A percentile compares a stretch with the other conserved stretches of the same genome.
Evolutionary conservation across 768 basidiomycete genomes (phyloP).

Genomic region (Hericium coralloides): DNA sequence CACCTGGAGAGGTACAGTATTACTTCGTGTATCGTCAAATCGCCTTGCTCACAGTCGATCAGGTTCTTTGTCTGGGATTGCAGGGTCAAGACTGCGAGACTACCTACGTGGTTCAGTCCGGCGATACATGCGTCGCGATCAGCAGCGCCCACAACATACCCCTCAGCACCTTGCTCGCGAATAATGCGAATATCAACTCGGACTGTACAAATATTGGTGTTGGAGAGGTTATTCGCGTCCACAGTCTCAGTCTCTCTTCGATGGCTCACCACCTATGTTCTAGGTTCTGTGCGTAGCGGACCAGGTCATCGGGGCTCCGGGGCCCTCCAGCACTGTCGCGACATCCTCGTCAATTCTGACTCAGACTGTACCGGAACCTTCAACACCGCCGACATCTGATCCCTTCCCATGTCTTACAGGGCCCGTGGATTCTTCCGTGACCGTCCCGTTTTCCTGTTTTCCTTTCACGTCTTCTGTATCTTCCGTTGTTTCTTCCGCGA

Average conservation of each 20-base stretch:
- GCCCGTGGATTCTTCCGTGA: too few relatives aligned
- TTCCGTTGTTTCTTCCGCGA: too few relatives aligned
- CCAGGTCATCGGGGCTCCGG: neutral
- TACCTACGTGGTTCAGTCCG: conserved; percentile 45
- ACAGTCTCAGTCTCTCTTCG: neutral
- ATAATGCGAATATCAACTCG: conserved; percentile 66
- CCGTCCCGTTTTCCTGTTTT: too few relatives aligned
- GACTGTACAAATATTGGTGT: conserved; percentile 61
- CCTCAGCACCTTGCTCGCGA: conserved; percentile 43
- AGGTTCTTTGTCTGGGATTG: conserved; percentile 53
- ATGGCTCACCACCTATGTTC: neutral
- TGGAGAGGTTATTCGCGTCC: conserved; percentile 47
- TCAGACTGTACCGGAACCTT: too few relatives aligned
- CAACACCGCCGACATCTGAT: too few relatives aligned
- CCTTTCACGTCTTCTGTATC: too few relatives aligned
- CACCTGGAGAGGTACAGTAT: conserved; percentile 22
- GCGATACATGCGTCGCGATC: conserved; percentile 55
- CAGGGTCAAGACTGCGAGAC: conserved; percentile 50
- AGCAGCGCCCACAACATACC: conserved; percentile 32
- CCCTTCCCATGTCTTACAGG: too few relatives aligned
- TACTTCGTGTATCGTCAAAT: neutral
- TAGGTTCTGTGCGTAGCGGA: neutral
- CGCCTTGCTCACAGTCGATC: neutral
- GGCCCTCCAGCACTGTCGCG: too few relatives aligned
- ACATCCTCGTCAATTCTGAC: too few relatives aligned